phyloP scores from a whole-genome alignment of 225 moss, liverwort and hornwort genomes.

The Straminergon stramineum region DNA sequence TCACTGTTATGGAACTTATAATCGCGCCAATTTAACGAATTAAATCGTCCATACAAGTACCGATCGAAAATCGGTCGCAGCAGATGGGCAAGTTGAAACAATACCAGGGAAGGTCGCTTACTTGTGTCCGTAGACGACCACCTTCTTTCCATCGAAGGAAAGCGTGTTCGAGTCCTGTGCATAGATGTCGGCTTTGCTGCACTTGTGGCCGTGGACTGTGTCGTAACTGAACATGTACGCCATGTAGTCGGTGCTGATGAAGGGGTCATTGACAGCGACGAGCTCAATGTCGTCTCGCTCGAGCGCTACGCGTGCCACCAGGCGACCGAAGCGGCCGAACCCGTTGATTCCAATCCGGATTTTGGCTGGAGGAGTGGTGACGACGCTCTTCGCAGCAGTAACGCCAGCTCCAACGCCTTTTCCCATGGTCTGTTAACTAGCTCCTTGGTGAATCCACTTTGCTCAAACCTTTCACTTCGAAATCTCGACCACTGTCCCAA shows the following conservation, averaged over 20 bases:
- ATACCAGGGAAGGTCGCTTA: not conserved
- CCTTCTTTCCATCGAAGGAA: conserved; percentile 33
- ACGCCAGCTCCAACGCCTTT: not conserved
- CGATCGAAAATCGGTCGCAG: not conserved
- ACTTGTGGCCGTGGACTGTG: conserved; percentile 49
- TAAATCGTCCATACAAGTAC: not conserved
- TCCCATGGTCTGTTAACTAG: conserved; percentile 5
- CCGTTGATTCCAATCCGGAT: conserved; percentile 40
- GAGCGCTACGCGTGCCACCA: conserved; percentile 31
- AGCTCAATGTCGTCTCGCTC: conserved; percentile 46
- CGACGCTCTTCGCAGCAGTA: not conserved
- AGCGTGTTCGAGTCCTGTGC: conserved; percentile 67
- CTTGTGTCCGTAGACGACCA: conserved; percentile 43
- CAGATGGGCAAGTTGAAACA: not conserved
- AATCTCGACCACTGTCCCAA: not conserved
- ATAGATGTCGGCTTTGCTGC: conserved; percentile 47
- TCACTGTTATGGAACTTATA: not conserved
- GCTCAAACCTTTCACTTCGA: not conserved
- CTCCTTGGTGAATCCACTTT: not conserved
- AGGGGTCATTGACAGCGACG: conserved; percentile 57
- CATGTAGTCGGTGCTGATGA: conserved; percentile 54
- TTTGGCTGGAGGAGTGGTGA: not conserved
- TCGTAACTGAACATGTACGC: conserved; percentile 91
- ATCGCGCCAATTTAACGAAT: not conserved
- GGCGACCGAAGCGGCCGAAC: conserved; percentile 50